phyloP scores from a whole-genome alignment of 108 stramenopile species.

The Epithemia pelagica region DNA sequence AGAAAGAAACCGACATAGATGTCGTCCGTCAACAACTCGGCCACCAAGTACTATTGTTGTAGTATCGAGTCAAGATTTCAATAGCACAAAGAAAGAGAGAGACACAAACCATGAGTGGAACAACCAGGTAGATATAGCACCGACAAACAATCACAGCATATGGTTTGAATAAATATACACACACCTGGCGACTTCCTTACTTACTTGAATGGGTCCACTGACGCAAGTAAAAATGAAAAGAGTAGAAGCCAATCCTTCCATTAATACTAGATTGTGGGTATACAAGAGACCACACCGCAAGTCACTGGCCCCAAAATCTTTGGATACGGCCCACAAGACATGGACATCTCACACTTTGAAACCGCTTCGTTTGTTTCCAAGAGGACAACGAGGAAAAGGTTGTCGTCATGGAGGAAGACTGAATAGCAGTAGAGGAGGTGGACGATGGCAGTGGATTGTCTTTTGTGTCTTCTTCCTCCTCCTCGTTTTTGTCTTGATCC shows the following conservation, averaged over 20 bases:
- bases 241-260: constrained; percentile 36
- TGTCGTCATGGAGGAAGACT: too few species aligned
- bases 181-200: constrained; percentile 42
- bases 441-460: not conserved
- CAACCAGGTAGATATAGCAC: not conserved
- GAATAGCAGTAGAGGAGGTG: too few species aligned
- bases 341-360: constrained; percentile 81
- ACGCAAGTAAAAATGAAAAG: constrained; percentile 68
- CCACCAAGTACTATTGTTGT: constrained; percentile 33
- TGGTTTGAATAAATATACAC: constrained; percentile 40
- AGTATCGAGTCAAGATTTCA: not conserved
- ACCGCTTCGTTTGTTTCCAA: constrained; percentile 20
- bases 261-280: constrained; percentile 64
- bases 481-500: too few species aligned
- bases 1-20: constrained; percentile 66
- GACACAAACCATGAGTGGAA: too few species aligned
- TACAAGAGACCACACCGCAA: constrained; percentile 83
- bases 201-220: constrained; percentile 64
- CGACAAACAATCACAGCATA: not conserved
- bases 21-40: constrained; percentile 76
- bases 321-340: constrained; percentile 83
- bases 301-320: constrained; percentile 88
- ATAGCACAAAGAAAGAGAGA: not conserved
- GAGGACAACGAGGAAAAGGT: not conserved
- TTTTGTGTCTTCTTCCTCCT: too few species aligned